Conservation (phyloP, 2,329 filamentous ascomycete genomes). For the Tolypocladium inflatum region DNA sequence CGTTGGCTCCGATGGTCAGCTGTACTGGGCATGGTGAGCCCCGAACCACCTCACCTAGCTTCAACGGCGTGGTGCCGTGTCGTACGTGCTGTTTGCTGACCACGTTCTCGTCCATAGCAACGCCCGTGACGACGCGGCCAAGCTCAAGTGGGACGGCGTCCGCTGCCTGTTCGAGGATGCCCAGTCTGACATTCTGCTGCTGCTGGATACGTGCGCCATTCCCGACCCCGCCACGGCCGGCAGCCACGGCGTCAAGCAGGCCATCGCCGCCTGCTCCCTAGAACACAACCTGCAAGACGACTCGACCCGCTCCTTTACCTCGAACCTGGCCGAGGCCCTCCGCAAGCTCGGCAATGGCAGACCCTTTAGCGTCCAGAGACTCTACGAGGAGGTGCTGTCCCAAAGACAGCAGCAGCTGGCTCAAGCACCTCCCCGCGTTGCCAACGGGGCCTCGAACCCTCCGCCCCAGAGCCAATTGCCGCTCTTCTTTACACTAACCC, state of each 20-base stretch:
- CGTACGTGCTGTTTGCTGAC: conserved; percentile 10
- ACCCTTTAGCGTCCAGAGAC: conserved; percentile 45
- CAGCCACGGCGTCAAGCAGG: conserved; percentile 50
- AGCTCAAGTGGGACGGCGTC: conserved; percentile 54
- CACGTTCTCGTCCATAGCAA: conserved; percentile 34
- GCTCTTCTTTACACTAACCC: conserved; percentile 45
- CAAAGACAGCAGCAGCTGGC: conserved; percentile 34
- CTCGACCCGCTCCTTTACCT: conserved; percentile 47
- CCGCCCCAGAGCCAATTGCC: conserved; percentile 29
- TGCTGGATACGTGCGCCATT: conserved; percentile 53
- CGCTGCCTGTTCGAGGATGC: conserved; percentile 53
- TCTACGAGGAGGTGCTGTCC: conserved; percentile 45
- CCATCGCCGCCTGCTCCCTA: conserved; percentile 48
- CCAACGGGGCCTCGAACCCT: conserved; percentile 34
- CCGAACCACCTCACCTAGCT: not conserved
- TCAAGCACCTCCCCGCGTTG: conserved; percentile 26
- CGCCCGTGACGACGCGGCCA: conserved; percentile 45
- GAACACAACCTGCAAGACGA: conserved; percentile 37
- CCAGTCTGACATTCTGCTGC: conserved; percentile 51
- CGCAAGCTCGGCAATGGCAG: conserved; percentile 40
- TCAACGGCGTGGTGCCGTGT: not conserved
- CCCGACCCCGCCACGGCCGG: conserved; percentile 39
- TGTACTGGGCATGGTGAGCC: conserved; percentile 59
- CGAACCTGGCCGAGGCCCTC: conserved; percentile 45
- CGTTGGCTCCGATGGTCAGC: conserved; percentile 46